Conservation (phyloP, 2,329 filamentous ascomycete genomes). For the Pyrenochaeta sp. region DNA sequence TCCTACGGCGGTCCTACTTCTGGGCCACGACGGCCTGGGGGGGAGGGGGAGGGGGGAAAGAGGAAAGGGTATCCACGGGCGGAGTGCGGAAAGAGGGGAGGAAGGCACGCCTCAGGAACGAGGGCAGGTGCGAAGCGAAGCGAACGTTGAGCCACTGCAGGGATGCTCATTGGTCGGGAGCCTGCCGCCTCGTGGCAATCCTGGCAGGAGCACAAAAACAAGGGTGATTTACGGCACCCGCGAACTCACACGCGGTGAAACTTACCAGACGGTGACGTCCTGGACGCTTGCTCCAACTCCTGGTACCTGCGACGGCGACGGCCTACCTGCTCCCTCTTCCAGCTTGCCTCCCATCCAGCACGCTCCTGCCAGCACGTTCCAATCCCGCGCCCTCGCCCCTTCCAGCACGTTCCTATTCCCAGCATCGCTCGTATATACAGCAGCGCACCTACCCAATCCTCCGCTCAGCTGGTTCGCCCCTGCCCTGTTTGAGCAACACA, state of each 20-base stretch:
- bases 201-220: constrained; percentile 10
- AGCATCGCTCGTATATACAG: too few relatives aligned
- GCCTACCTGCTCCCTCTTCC: not conserved
- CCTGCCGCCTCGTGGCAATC: constrained; percentile 21
- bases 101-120: constrained; percentile 18
- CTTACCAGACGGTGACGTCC: constrained; percentile 18
- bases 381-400: too few relatives aligned
- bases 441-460: too few relatives aligned
- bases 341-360: not conserved
- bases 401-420: too few relatives aligned
- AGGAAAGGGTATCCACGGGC: constrained; percentile 1
- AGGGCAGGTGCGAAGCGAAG: constrained; percentile 19
- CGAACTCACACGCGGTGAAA: constrained; percentile 15
- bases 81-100: not conserved
- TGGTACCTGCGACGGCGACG: not conserved
- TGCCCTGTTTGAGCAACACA: too few relatives aligned
- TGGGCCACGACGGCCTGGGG: too few relatives aligned
- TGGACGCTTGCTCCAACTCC: constrained; percentile 6
- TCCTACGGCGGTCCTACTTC: too few relatives aligned
- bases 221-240: constrained; percentile 14
- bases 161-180: constrained; percentile 17
- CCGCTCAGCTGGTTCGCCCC: too few relatives aligned
- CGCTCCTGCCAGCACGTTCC: too few relatives aligned
- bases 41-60: not conserved
- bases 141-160: constrained; percentile 19